Evolutionary conservation across 345 rosid species (phyloP).

Genomic region (Ailanthus altissimus): DNA sequence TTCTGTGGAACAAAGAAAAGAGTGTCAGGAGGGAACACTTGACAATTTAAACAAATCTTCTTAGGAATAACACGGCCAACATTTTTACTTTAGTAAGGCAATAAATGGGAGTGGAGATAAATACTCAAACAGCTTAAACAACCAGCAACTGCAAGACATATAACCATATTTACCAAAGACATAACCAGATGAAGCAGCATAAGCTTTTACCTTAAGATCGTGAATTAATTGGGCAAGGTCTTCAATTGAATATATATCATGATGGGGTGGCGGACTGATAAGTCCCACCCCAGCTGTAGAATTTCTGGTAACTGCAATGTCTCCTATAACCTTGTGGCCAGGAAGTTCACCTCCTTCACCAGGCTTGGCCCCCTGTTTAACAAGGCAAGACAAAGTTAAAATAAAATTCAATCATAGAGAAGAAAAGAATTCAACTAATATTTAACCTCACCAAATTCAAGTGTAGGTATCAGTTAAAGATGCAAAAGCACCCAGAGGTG

Average conservation of each 20-base stretch:
- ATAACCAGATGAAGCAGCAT: not conserved
- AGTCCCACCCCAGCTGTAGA: conserved; percentile 99
- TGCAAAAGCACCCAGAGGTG: conserved; percentile 44
- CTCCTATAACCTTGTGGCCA: conserved; percentile 98
- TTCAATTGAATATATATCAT: conserved; percentile 97
- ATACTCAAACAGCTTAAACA: not conserved
- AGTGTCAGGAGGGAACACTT: conserved; percentile 9
- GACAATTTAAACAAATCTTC: not conserved
- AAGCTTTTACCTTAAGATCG: conserved; percentile 86
- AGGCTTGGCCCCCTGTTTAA: conserved; percentile 93
- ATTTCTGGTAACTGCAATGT: conserved; percentile 92
- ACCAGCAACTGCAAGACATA: not conserved
- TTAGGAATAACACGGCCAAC: not conserved
- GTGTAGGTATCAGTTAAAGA: conserved; percentile 44
- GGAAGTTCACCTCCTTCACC: conserved; percentile 99
- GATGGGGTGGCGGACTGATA: conserved; percentile 99
- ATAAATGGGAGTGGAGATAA: not conserved
- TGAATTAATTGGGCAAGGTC: conserved; percentile 98
- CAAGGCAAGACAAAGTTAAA: conserved; percentile 26
- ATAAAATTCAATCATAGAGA: conserved; percentile 21
- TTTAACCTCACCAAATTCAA: conserved; percentile 53
- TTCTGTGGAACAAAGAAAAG: conserved; percentile 47
- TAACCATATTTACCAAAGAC: not conserved
- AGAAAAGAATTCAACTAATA: conserved; percentile 24
- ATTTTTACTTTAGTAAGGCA: not conserved